A percentile compares a stretch with the other conserved stretches of the same genome.
Conservation (phyloP, 2,329 filamentous ascomycete genomes). For the Magnaporthiopsis rhizophila region DNA sequence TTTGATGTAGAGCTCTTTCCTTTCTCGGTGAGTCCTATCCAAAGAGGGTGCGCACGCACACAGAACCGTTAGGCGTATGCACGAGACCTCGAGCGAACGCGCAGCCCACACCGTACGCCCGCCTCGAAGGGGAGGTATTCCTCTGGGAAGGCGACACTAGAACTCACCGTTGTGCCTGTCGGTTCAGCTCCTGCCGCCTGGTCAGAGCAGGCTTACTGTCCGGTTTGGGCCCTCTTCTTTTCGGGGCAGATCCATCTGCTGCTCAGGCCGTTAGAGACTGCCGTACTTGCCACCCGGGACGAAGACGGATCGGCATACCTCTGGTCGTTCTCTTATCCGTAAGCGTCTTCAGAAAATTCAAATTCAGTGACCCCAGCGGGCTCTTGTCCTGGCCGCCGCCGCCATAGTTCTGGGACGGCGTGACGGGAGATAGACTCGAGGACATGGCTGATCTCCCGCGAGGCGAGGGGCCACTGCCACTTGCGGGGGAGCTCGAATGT, state of each 20-base stretch:
- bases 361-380: slow-evolving; percentile 38
- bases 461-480: slow-evolving; percentile 21
- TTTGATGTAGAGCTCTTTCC: slow-evolving; percentile 95
- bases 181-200: slow-evolving; percentile 84
- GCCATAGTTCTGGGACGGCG: slow-evolving; percentile 20
- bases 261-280: neutral
- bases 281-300: neutral
- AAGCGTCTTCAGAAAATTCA: slow-evolving; percentile 58
- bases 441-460: slow-evolving; percentile 32
- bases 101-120: neutral
- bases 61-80: neutral
- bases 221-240: slow-evolving; percentile 88
- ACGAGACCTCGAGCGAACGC: neutral
- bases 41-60: slow-evolving; percentile 13
- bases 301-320: slow-evolving; percentile 37
- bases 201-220: slow-evolving; percentile 94
- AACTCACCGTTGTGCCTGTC: slow-evolving; percentile 67
- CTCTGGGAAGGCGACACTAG: neutral
- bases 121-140: neutral
- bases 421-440: slow-evolving; percentile 38
- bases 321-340: slow-evolving; percentile 70
- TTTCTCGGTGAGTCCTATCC: slow-evolving; percentile 82
- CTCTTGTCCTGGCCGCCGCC: slow-evolving; percentile 26
- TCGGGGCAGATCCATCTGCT: slow-evolving; percentile 42
- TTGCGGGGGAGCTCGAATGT: slow-evolving; percentile 23